Percentiles rank a stretch among this genome's conserved stretches.
phyloP scores from a whole-genome alignment of 108 stramenopile genomes.

The Aurantiochytrium sp. region DNA sequence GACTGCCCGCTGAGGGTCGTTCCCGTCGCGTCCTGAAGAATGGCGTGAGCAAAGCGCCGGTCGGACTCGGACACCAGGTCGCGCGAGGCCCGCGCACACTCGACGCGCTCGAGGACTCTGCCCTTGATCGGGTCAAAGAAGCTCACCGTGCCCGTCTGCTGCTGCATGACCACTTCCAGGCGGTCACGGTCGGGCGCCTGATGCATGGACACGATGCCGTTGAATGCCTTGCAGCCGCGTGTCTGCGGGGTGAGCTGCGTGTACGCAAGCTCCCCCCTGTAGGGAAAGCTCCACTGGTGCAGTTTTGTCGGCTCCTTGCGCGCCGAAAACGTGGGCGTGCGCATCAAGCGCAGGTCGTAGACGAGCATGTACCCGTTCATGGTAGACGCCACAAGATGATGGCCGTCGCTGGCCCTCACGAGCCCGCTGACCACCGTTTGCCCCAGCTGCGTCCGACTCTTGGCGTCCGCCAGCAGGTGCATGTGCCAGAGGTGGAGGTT shows the following conservation, averaged over 20 bases:
- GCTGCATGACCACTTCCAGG: neutral
- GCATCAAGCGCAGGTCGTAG: neutral
- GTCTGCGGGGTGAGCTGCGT: neutral
- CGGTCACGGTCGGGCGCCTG: neutral
- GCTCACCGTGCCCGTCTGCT: neutral
- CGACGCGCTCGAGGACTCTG: neutral
- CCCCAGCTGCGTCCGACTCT: neutral
- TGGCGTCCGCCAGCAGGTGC: neutral
- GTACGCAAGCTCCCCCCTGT: neutral
- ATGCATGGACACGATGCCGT: neutral
- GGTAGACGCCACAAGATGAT: neutral
- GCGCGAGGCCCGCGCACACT: neutral
- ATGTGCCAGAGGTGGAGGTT: neutral
- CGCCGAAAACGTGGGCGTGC: neutral
- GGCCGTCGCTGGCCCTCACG: neutral
- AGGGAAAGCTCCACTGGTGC: neutral
- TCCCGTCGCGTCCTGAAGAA: neutral
- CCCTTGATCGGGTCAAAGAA: neutral
- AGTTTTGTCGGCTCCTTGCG: neutral
- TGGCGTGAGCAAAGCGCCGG: neutral
- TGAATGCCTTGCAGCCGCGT: neutral
- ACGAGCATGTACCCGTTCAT: neutral
- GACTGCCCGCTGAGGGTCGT: neutral
- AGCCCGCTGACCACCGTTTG: neutral
- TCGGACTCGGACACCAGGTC: neutral